A percentile compares a stretch with the other conserved stretches of the same genome.
These are phyloP conservation scores for Nephelium lappaceum DNA, from an alignment of 345 rosid species.

Conservation along the genomic window DNA sequence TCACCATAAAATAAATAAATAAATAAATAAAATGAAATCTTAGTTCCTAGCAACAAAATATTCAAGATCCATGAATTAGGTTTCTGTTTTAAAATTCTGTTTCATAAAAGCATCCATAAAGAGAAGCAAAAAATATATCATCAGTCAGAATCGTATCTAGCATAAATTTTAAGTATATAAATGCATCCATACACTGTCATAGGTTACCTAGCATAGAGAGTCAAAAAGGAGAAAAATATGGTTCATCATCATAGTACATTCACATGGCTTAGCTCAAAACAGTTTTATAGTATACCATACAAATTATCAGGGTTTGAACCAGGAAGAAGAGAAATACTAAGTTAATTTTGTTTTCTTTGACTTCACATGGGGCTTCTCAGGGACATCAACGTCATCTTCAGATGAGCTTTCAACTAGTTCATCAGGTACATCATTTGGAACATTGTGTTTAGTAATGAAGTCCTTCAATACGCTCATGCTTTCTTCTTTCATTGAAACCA, in stretches of 20 bases:
- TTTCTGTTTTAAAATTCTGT: neutral
- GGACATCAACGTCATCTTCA: conserved; percentile 45
- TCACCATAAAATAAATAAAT: neutral
- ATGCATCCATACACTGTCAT: neutral
- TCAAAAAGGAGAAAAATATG: neutral
- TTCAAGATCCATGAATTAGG: neutral
- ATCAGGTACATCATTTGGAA: conserved; percentile 75
- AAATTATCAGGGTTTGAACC: neutral
- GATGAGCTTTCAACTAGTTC: conserved; percentile 57
- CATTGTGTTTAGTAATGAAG: conserved; percentile 83
- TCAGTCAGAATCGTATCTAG: neutral
- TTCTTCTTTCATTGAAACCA: conserved; percentile 74
- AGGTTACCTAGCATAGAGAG: neutral
- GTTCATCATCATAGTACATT: neutral
- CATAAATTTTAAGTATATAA: neutral
- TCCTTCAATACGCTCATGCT: conserved; percentile 79
- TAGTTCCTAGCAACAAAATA: neutral
- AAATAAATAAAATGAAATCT: neutral
- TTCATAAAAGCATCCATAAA: neutral
- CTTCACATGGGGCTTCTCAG: conserved; percentile 42
- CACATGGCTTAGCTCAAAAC: neutral
- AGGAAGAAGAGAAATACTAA: conserved; percentile 22
- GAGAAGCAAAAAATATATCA: neutral
- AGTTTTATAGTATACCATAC: neutral
- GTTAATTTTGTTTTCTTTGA: conserved; percentile 71